Conservation (phyloP, 345 rosid genomes). For the Raphanus raphanistrum region DNA sequence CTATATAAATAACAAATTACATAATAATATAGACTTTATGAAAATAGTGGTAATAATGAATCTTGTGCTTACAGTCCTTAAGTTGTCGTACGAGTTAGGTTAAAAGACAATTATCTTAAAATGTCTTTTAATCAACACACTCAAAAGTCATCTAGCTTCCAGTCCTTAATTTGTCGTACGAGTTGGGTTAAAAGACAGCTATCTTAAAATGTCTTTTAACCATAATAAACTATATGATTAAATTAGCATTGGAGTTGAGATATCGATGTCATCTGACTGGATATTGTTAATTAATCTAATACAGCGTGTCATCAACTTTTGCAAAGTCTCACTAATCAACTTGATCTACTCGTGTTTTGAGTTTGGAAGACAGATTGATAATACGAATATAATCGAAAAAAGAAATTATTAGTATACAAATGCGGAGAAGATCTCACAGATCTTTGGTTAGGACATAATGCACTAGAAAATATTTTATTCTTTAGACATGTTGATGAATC, state of each 20-base stretch:
- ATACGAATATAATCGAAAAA: background rate
- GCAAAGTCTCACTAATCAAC: slow-evolving; percentile 6
- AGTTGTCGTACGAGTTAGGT: background rate
- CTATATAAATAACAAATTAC: background rate
- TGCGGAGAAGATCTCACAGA: slow-evolving; percentile 17
- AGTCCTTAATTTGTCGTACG: background rate
- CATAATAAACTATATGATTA: background rate
- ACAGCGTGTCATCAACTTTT: slow-evolving; percentile 3
- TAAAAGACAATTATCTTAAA: slow-evolving; percentile 1
- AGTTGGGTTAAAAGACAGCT: slow-evolving; percentile 5
- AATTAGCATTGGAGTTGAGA: slow-evolving; percentile 18
- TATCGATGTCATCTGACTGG: slow-evolving; percentile 35
- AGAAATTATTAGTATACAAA: background rate
- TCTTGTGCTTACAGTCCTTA: background rate
- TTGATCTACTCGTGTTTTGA: slow-evolving; percentile 14
- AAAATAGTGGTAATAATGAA: background rate
- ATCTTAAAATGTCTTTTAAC: slow-evolving; percentile 1
- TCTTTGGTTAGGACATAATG: background rate
- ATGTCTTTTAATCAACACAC: slow-evolving; percentile 10
- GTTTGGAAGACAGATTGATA: slow-evolving; percentile 22
- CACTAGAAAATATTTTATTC: background rate
- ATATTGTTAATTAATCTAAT: slow-evolving; percentile 13
- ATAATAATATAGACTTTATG: background rate
- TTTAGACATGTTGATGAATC: background rate
- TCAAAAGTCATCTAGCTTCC: slow-evolving; percentile 30